A percentile compares a stretch with the other conserved stretches of the same genome.
These are phyloP conservation scores for Yamadazyma laniorum DNA, from an alignment of 805 yeast species.

Conservation along the genomic window DNA sequence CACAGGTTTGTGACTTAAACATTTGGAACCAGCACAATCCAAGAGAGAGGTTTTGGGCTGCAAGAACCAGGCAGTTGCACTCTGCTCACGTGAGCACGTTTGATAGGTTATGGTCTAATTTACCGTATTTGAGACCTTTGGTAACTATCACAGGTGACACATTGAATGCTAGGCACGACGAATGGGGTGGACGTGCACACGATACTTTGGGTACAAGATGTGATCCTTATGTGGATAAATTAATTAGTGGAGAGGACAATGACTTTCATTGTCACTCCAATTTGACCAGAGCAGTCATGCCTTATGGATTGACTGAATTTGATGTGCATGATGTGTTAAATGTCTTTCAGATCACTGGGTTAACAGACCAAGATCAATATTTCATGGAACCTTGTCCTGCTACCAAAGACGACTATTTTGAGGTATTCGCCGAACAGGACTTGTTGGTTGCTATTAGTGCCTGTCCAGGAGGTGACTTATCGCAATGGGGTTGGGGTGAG, in stretches of 20 bases:
- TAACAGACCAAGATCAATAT: constrained; percentile 63
- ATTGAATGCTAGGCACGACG: constrained; percentile 53
- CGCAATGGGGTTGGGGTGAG: constrained; percentile 73
- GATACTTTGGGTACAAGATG: constrained; percentile 68
- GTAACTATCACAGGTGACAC: constrained; percentile 64
- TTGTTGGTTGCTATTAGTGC: constrained; percentile 62
- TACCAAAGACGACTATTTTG: constrained; percentile 56
- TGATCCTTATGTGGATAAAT: constrained; percentile 65
- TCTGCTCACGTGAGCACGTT: constrained; percentile 59
- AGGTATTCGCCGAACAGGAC: constrained; percentile 66
- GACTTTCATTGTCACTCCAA: constrained; percentile 70
- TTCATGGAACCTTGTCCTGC: constrained; percentile 74
- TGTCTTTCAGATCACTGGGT: constrained; percentile 68
- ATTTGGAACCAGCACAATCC: constrained; percentile 62
- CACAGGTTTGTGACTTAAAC: constrained; percentile 70
- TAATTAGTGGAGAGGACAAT: constrained; percentile 61
- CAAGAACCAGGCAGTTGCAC: constrained; percentile 65
- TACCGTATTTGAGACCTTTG: constrained; percentile 65
- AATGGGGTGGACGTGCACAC: constrained; percentile 65
- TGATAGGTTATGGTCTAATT: constrained; percentile 63
- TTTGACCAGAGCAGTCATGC: constrained; percentile 56
- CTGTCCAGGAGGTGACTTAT: constrained; percentile 70
- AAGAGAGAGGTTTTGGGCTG: constrained; percentile 67
- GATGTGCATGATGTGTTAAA: constrained; percentile 70
- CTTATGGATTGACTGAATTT: constrained; percentile 59